Base-by-base conservation (phyloP, 768 basidiomycete genomes). In the Russula sp. region DNA sequence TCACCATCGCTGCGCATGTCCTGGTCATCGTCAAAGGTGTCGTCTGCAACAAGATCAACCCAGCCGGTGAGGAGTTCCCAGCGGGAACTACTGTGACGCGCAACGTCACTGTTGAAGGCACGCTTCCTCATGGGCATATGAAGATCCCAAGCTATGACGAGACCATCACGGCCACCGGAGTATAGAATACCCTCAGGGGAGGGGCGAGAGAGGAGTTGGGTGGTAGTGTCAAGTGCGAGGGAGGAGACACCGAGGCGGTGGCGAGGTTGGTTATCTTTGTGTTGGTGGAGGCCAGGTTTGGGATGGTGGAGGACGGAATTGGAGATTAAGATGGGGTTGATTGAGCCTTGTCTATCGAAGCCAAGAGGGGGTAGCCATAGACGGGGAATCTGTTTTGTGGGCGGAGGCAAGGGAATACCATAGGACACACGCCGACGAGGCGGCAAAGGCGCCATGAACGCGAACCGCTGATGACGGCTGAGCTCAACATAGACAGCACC, bases 51-150 rank as follows among this genome's bases (percentile, higher is more conserved):
- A 45, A 88, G 86, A 69, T 88, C 90, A 45, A 75, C 83, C 88
- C 90, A 93, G 32, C 91, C 92, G 0, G 92, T 95, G 70, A 94
- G 76, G 8, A 84, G 75, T 72, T 94, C 93, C 85, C 94, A 92
- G 47, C 81, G 75, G 42, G 77, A 77, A 42, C 63, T 58, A 69
- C 71, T 61, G 56, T 67, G 46, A 62, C 43, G 22, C 5, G 61
- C 47, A 8, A 65, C 65, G 46, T 72, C 71, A 29, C 73, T 71
- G 18, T 69, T 67, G 39, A 67, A 73, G 25, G 66, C 71, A 39
- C 84, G 73, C 41, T 76, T 73, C 67, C 75, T 82, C 80, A 86
- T 84, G 9, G 82, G 75, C 10, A 93, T 76, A 5, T 80, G 83
- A 29, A 95, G 78, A 69, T 97, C 94, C 90, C 93, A 95, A 9